These are phyloP conservation scores for Herpetospermum pedunculosum DNA, from an alignment of 306 rosid genomes.

Conservation along the genomic window DNA sequence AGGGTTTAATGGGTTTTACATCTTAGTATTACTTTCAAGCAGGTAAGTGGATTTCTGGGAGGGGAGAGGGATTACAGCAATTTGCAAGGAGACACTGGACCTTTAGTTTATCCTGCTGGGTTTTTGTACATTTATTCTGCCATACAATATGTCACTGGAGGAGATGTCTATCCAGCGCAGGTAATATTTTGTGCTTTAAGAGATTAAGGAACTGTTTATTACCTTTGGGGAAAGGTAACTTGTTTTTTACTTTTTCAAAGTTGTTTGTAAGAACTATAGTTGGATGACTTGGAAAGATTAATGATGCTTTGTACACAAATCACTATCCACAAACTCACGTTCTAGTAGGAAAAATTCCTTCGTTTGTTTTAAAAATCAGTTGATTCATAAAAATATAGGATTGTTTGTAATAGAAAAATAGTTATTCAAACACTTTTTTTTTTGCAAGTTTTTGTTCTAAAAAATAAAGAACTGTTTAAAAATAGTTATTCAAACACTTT, in stretches of 20 bases:
- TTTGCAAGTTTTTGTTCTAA: neutral
- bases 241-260: neutral
- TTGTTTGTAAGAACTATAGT: neutral
- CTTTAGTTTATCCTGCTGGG: slow-evolving; percentile 91
- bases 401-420: neutral
- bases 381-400: neutral
- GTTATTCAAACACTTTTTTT: neutral
- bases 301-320: neutral
- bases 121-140: slow-evolving; percentile 73
- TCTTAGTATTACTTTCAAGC: neutral
- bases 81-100: slow-evolving; percentile 92
- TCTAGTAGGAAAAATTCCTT: neutral
- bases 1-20: neutral
- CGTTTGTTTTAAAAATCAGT: neutral
- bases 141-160: slow-evolving; percentile 43
- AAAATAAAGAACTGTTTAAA: neutral
- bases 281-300: neutral
- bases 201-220: neutral
- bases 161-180: slow-evolving; percentile 78
- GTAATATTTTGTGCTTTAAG: slow-evolving; percentile 14
- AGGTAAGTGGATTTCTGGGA: slow-evolving; percentile 58
- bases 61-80: slow-evolving; percentile 82
- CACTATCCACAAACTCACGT: neutral
- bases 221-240: neutral
- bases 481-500: neutral